Conservation (phyloP, 2,329 filamentous ascomycete genomes). For the Ceratocystis albifundus region DNA sequence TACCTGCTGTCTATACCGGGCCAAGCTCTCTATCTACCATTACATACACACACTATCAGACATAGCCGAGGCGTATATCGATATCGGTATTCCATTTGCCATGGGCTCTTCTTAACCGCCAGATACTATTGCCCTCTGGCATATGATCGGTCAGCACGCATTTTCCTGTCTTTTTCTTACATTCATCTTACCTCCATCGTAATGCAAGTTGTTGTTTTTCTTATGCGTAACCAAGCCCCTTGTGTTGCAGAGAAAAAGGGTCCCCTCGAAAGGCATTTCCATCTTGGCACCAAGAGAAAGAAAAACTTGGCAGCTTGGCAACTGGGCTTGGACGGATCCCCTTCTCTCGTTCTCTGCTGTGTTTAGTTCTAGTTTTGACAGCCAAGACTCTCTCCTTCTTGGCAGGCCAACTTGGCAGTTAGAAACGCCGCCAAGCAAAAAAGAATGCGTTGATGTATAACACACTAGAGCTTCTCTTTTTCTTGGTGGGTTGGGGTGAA, state of each 20-base stretch:
- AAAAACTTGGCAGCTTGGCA: not conserved
- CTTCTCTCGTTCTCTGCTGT: not conserved
- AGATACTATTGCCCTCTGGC: too few relatives aligned
- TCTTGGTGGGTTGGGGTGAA: too few relatives aligned
- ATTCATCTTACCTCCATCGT: too few relatives aligned
- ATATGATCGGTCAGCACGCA: too few relatives aligned
- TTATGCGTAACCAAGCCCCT: not conserved
- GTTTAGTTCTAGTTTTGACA: not conserved
- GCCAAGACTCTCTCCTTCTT: not conserved
- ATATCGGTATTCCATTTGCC: too few relatives aligned
- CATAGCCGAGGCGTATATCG: too few relatives aligned
- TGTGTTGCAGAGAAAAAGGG: not conserved
- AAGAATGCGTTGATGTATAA: not conserved
- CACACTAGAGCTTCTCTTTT: not conserved
- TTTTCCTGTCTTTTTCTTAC: too few relatives aligned
- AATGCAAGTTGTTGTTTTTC: too few relatives aligned
- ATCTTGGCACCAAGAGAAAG: not conserved
- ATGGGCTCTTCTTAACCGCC: too few relatives aligned
- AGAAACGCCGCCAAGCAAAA: conserved; percentile 2
- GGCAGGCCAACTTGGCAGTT: not conserved
- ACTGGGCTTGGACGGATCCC: not conserved
- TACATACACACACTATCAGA: too few relatives aligned
- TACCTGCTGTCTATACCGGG: too few relatives aligned
- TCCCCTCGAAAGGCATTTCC: not conserved
- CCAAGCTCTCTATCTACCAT: too few relatives aligned